These are phyloP conservation scores for Apiotrichum mycotoxinovorans DNA, from an alignment of 1,284 basidiomycete species.

Conservation along the genomic window DNA sequence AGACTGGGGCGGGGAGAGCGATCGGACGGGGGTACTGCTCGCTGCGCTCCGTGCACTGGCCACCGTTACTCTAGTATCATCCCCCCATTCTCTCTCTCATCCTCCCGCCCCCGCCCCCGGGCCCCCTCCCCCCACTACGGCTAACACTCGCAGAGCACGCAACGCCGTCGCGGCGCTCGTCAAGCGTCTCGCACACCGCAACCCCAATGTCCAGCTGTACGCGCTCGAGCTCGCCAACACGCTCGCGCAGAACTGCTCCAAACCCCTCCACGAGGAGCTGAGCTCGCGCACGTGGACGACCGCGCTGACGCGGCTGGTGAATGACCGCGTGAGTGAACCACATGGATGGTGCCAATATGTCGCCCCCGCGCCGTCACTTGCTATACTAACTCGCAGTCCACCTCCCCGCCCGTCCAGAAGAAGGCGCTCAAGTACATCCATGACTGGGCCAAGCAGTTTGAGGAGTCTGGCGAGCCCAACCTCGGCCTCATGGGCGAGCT, in stretches of 20 bases:
- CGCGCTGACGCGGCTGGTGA: slow-evolving; percentile 76
- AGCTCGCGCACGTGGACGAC: slow-evolving; percentile 86
- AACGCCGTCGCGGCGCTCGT: slow-evolving; percentile 79
- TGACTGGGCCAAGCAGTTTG: slow-evolving; percentile 82
- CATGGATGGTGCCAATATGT: too few species aligned
- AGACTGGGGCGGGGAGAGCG: too few species aligned
- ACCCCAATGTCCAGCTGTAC: slow-evolving; percentile 94
- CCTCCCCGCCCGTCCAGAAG: slow-evolving; percentile 81
- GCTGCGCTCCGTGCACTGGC: too few species aligned
- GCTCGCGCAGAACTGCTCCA: slow-evolving; percentile 84
- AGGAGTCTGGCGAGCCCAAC: slow-evolving; percentile 61
- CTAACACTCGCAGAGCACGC: slow-evolving; percentile 62
- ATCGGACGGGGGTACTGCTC: too few species aligned
- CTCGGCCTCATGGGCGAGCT: slow-evolving; percentile 90
- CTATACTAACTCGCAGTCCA: slow-evolving; percentile 58
- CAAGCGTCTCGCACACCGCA: slow-evolving; percentile 88
- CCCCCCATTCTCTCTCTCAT: too few species aligned
- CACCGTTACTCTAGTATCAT: too few species aligned
- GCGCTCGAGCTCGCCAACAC: slow-evolving; percentile 80
- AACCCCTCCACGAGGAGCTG: slow-evolving; percentile 78
- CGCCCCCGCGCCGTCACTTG: too few species aligned
- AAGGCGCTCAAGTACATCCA: slow-evolving; percentile 71
- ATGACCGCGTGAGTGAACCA: slow-evolving; percentile 68
- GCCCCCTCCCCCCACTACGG: too few species aligned
- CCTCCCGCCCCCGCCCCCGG: too few species aligned